Base-by-base conservation (phyloP, 371 early-diverging fungal species). In the Mortierella sp. region DNA sequence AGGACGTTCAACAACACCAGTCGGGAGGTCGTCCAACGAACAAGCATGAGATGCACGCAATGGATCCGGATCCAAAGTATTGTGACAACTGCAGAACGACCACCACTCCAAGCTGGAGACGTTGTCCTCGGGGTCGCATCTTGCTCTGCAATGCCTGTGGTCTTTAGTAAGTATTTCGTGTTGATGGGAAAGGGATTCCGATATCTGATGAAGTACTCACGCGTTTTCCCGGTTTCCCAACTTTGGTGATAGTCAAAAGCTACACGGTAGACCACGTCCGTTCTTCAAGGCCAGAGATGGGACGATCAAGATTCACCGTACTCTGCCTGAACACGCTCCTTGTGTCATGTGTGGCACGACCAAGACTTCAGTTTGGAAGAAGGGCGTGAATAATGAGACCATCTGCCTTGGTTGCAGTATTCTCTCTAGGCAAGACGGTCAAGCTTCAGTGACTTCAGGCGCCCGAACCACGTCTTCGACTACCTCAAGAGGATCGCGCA, bases 61-160 rank as follows among this genome's bases (percentile, higher is more conserved):
- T 63, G 50, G 74, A 73, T 37, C 74, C 74, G 1, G 74, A 73
- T 16, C 74, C 74, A 16, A 73, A 73, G 43, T 59, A 48, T 24
- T 73, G 74, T 19, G 28, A 63, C 17, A 73, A 73, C 28, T 73
- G 74, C 22, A 54, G 49, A n/a, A 73, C 74, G 2, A 67, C 51
- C 5, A 29, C 50, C 4, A 73, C 74, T 45, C 74, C 74, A 17
- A 73, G 74, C 50, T 73, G 74, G 74, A 41, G 74, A 5, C 46
- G 74, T 13, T 73, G 74, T 31, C 74, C 67, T n/a, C 51, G 60
- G 34, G 74, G 74, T 1, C 63, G 74, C 1, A 67, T 59, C n/a
- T 47, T 73, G 1, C 60, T 73, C 10, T 73, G 74, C 40, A 73
- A 73, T 34, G 74, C 74, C 13, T 73, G 74, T 60, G 74, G 74